Conservation (phyloP, 805 yeast species). For the Metschnikowia noctiluminum region DNA sequence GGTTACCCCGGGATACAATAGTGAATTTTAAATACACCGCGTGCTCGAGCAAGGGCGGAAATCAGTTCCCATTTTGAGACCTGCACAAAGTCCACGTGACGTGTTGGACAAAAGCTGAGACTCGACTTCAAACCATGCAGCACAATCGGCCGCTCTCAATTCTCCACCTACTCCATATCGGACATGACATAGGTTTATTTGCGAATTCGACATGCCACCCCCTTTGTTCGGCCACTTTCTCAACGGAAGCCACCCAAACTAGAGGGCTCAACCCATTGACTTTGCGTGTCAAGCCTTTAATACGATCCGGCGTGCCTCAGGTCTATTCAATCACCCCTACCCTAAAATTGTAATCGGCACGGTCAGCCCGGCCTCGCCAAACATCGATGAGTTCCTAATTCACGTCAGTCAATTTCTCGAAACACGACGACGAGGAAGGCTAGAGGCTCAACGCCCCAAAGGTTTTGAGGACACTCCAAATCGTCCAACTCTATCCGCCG, state of each 20-base stretch:
- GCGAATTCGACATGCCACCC: background rate
- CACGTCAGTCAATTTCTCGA: background rate
- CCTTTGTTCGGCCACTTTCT: background rate
- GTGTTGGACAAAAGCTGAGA: too few species aligned
- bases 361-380: background rate
- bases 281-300: background rate
- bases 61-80: background rate
- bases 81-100: slow-evolving; percentile 2
- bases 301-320: background rate
- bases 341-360: too few species aligned
- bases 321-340: background rate
- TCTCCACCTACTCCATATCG: background rate
- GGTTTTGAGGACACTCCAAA: background rate
- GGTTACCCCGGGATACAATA: background rate
- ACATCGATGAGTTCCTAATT: background rate
- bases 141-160: background rate
- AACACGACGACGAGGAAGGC: background rate
- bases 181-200: background rate
- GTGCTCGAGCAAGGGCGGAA: slow-evolving; percentile 3
- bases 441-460: background rate
- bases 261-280: background rate
- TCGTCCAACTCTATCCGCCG: background rate
- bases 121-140: background rate
- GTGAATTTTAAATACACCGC: background rate
- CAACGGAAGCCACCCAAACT: background rate